Evolutionary conservation across 305 asterid species (phyloP).

Genomic region (Fraxinus platypoda): DNA sequence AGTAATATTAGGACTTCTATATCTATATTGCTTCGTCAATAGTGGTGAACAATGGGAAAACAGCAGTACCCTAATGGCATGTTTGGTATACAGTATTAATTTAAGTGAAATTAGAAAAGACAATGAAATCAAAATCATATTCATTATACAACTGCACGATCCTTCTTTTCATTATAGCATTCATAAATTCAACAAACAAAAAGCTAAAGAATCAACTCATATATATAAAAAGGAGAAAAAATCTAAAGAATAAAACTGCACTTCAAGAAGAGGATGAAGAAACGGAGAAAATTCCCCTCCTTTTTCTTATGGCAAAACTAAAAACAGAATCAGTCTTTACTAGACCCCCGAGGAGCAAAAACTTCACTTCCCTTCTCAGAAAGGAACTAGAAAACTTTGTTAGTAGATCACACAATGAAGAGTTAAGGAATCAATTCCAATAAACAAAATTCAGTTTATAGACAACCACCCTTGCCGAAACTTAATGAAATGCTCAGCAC

Average conservation of each 20-base stretch:
- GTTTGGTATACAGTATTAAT: neutral
- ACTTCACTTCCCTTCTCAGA: neutral
- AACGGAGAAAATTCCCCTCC: neutral
- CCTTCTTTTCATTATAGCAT: neutral
- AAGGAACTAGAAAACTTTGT: neutral
- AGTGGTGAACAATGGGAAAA: neutral
- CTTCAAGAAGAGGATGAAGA: neutral
- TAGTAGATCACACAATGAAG: neutral
- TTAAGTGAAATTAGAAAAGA: neutral
- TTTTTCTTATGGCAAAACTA: neutral
- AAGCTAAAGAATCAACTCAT: neutral
- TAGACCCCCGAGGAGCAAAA: neutral
- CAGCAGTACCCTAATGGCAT: neutral
- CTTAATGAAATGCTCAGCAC: constrained; percentile 13
- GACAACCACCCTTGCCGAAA: constrained; percentile 13
- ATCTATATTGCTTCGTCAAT: neutral
- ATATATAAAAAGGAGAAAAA: neutral
- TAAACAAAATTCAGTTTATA: neutral
- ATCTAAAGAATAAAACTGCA: neutral
- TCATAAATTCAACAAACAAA: neutral
- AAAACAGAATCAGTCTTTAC: neutral
- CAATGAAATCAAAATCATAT: neutral
- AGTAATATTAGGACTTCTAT: neutral
- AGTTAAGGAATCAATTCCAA: neutral
- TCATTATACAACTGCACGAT: neutral